These are phyloP conservation scores for Nephromyces sp. DNA, from an alignment of 169 alveolate genomes.

Conservation along the genomic window DNA sequence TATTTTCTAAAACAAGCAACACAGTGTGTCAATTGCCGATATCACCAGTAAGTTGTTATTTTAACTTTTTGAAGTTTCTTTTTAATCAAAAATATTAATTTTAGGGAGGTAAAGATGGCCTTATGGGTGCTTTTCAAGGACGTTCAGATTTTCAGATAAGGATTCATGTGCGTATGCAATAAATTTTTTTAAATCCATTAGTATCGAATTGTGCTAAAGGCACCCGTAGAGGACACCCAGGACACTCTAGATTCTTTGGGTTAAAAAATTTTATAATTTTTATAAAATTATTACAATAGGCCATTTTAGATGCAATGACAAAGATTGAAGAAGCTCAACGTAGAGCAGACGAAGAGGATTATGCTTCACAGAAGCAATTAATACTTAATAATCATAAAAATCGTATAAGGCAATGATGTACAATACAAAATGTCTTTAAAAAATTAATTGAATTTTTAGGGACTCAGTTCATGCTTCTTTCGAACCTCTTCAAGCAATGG, in stretches of 20 bases:
- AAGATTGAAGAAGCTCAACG: slow-evolving; percentile 24
- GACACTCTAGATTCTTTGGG: slow-evolving; percentile 21
- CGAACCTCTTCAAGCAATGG: slow-evolving; percentile 26
- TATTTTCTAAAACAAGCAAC: too few relatives aligned
- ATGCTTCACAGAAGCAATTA: slow-evolving; percentile 22
- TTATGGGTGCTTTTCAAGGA: not conserved
- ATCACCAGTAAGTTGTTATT: too few relatives aligned
- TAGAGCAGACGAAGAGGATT: slow-evolving; percentile 23
- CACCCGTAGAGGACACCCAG: slow-evolving; percentile 25
- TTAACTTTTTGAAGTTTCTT: too few relatives aligned
- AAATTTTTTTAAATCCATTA: not conserved
- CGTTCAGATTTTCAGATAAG: not conserved
- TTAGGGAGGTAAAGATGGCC: not conserved
- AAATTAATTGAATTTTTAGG: not conserved
- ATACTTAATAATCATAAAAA: slow-evolving; percentile 18
- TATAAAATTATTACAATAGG: not conserved
- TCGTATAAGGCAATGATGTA: slow-evolving; percentile 4
- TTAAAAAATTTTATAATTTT: not conserved
- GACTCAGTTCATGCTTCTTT: slow-evolving; percentile 22
- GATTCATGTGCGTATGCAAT: not conserved
- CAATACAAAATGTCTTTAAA: not conserved
- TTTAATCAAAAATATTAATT: too few relatives aligned
- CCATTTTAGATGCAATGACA: slow-evolving; percentile 5
- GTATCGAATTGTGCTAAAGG: slow-evolving; percentile 6
- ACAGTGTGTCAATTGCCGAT: too few relatives aligned